Conservation (phyloP, 2,329 filamentous ascomycete genomes). For the Aspergillus ruber region DNA sequence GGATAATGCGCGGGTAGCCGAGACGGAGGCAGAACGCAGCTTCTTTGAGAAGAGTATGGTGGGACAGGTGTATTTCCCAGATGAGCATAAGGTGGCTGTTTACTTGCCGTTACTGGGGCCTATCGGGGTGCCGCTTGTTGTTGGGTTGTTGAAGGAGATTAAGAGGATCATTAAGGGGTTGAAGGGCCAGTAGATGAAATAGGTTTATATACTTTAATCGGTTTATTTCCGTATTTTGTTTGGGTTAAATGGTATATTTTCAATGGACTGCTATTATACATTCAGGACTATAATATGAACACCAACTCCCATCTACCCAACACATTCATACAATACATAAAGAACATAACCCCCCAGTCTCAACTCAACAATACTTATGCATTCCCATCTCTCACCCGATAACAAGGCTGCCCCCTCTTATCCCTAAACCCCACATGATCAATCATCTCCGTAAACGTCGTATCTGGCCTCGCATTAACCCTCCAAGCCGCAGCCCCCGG, state of each 20-base stretch:
- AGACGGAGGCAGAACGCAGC: slow-evolving; percentile 81
- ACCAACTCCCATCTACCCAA: too few relatives aligned
- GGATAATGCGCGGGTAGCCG: slow-evolving; percentile 73
- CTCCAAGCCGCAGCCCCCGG: slow-evolving; percentile 5
- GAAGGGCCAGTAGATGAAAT: slow-evolving; percentile 22
- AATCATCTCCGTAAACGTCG: slow-evolving; percentile 34
- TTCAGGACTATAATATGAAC: too few relatives aligned
- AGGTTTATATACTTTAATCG: not conserved
- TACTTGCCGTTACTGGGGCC: slow-evolving; percentile 89
- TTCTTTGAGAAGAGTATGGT: slow-evolving; percentile 99
- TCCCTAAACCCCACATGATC: slow-evolving; percentile 30
- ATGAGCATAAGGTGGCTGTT: slow-evolving; percentile 96
- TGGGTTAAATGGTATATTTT: too few relatives aligned
- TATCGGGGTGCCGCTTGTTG: slow-evolving; percentile 79
- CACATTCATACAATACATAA: too few relatives aligned
- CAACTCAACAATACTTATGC: not conserved
- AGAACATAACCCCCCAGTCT: too few relatives aligned
- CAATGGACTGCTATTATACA: too few relatives aligned
- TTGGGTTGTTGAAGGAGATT: slow-evolving; percentile 76
- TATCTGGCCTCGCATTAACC: slow-evolving; percentile 21
- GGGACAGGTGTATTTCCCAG: slow-evolving; percentile 94
- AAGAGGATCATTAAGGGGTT: slow-evolving; percentile 44
- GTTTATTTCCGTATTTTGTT: not conserved
- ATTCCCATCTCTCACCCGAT: slow-evolving; percentile 12
- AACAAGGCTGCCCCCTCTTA: slow-evolving; percentile 21